Base-by-base conservation (phyloP, 1,139 yeast genomes). In the Sugiyamaella paludigena region DNA sequence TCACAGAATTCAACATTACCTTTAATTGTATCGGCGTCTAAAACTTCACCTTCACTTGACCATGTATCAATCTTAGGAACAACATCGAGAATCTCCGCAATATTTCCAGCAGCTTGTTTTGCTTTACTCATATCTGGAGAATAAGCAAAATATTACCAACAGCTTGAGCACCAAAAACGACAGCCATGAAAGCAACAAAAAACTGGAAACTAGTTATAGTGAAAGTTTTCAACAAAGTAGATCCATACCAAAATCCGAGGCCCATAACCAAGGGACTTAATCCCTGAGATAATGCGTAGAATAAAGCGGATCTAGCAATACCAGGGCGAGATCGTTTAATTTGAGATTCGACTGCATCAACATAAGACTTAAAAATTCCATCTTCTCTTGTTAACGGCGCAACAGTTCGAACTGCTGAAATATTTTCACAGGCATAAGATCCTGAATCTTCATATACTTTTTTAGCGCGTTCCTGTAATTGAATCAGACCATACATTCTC, bases 91-190 rank as follows among this genome's bases (percentile, higher is more conserved):
- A 88, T 70, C 63, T 86, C 91, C 66, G 86, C 84, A 33, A 88
- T 72, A 63, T 95, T 76, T 43, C 84, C 82, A 0, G 95, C 87
- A 0, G 96, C 96, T 27, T 60, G 59, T 37, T 59, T 61, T 32
- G 72, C 72, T 53, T 67, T 63, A 27, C 70, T 69, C 65, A 69
- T 64, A 59, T 95, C 96, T 4, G 91, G 84, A 36, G 95, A 95
- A 68, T 87, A 88, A 82, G 88, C 57, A 88, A 72, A 56, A 87
- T 95, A 2, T 94, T 83, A 57, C 88, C 89, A 56, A 89, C 89
- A 51, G 84, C 83, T 7, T 94, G 91, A 32, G 89, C 73, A 6
- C 96, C 95, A 63, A 85, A 85, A 7, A 88, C 84, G 1, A 95
- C 83, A 49, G 66, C 60, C 49, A 64, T 60, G 48, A 68, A 67